phyloP scores from a whole-genome alignment of 1,284 basidiomycete species.

The Baeospora myosura region DNA sequence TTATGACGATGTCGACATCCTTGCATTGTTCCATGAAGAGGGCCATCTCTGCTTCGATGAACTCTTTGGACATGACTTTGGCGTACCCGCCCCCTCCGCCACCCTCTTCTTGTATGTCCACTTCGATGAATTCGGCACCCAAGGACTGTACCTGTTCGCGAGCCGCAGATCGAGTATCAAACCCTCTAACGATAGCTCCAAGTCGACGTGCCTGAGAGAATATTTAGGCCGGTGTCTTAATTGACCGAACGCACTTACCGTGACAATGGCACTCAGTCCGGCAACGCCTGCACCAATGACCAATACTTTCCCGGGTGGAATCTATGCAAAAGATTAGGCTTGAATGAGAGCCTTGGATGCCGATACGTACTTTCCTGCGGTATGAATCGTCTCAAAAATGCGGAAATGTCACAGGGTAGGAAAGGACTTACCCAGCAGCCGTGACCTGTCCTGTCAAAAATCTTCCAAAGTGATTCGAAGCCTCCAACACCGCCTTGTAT shows the following conservation, averaged over 20 bases:
- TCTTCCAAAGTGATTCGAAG: conserved; percentile 78
- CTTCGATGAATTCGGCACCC: conserved; percentile 81
- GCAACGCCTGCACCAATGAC: conserved; percentile 84
- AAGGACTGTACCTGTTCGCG: conserved; percentile 83
- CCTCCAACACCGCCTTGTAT: conserved; percentile 83
- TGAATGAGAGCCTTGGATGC: neutral
- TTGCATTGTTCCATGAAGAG: conserved; percentile 80
- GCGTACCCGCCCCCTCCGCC: conserved; percentile 77
- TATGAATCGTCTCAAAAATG: conserved; percentile 4
- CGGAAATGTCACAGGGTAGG: neutral
- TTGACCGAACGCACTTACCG: conserved; percentile 34
- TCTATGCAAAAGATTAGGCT: conserved; percentile 34
- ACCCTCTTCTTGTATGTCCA: conserved; percentile 70
- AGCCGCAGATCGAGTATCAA: conserved; percentile 76
- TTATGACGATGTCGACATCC: conserved; percentile 82
- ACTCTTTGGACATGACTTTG: conserved; percentile 88
- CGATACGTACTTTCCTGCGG: conserved; percentile 15
- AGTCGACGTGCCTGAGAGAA: conserved; percentile 73
- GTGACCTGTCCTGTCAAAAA: conserved; percentile 86
- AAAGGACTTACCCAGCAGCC: conserved; percentile 63
- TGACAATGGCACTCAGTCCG: conserved; percentile 78
- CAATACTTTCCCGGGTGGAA: conserved; percentile 78
- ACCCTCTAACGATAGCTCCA: conserved; percentile 80
- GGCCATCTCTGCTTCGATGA: conserved; percentile 83
- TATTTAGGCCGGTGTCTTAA: conserved; percentile 1